phyloP scores from a whole-genome alignment of 2,329 filamentous ascomycete species.

The Juglanconis sp. region DNA sequence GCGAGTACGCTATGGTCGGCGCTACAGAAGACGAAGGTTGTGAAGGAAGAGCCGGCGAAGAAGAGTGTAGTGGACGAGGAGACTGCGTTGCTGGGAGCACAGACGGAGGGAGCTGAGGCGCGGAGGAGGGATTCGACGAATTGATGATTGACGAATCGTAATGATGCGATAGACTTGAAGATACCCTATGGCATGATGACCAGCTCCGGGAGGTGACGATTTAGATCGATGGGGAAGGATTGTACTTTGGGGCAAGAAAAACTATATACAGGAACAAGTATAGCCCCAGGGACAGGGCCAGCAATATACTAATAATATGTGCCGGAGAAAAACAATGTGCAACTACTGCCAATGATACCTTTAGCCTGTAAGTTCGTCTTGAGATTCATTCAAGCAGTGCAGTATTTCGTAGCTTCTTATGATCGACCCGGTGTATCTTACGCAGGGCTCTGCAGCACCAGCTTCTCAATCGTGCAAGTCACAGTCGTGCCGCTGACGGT shows the following conservation, averaged over 20 bases:
- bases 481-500: slow-evolving; percentile 31
- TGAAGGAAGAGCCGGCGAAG: slow-evolving; percentile 23
- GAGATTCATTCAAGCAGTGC: neutral
- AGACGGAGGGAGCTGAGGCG: slow-evolving; percentile 11
- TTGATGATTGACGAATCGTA: neutral
- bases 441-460: slow-evolving; percentile 39
- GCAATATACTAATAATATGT: neutral
- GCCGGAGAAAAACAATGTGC: neutral
- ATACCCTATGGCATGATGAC: too few species aligned
- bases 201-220: too few species aligned
- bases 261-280: neutral
- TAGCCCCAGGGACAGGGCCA: neutral
- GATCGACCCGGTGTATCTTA: slow-evolving; percentile 4
- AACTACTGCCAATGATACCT: too few species aligned
- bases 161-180: neutral
- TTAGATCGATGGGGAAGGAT: neutral
- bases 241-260: neutral
- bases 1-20: slow-evolving; percentile 40
- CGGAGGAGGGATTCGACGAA: neutral
- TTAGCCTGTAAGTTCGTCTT: neutral
- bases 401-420: neutral
- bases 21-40: slow-evolving; percentile 32
- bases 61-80: slow-evolving; percentile 32
- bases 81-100: slow-evolving; percentile 26
- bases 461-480: slow-evolving; percentile 42